phyloP scores from a whole-genome alignment of 2,329 filamentous ascomycete species.

The Trichoderma cornu-damae region DNA sequence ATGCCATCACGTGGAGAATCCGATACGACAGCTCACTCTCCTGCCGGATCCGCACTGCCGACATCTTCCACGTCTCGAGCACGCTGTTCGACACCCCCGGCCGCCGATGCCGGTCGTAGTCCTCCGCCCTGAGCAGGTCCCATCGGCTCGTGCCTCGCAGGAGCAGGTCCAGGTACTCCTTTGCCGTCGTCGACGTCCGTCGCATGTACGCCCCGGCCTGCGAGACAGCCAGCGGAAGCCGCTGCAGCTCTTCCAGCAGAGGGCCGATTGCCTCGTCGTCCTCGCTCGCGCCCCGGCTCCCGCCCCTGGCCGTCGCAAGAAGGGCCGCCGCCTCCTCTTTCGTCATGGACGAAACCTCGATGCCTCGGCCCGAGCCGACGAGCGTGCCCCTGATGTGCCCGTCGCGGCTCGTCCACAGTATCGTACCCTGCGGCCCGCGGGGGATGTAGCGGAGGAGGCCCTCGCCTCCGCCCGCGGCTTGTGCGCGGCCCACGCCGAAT shows the following conservation, averaged over 20 bases:
- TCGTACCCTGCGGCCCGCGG: constrained; percentile 23
- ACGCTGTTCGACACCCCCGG: constrained; percentile 30
- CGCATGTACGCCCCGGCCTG: constrained; percentile 32
- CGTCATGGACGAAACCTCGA: constrained; percentile 27
- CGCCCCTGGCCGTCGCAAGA: not conserved
- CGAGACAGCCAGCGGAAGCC: constrained; percentile 31
- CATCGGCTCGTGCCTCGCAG: constrained; percentile 23
- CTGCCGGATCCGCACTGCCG: constrained; percentile 28
- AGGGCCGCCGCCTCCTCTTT: not conserved
- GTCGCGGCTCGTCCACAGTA: constrained; percentile 34
- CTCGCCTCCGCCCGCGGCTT: constrained; percentile 8
- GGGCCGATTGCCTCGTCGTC: not conserved
- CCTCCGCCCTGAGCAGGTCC: constrained; percentile 22
- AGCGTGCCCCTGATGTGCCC: constrained; percentile 22
- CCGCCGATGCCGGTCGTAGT: constrained; percentile 29
- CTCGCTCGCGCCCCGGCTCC: constrained; percentile 21
- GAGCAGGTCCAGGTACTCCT: constrained; percentile 27
- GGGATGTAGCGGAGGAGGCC: constrained; percentile 24
- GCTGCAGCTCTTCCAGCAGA: constrained; percentile 26
- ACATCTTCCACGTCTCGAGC: constrained; percentile 33
- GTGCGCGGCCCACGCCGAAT: constrained; percentile 23
- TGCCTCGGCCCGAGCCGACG: constrained; percentile 22
- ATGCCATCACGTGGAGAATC: constrained; percentile 31
- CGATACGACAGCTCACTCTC: constrained; percentile 23
- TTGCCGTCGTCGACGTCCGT: constrained; percentile 23